A percentile compares a stretch with the other conserved stretches of the same genome.
These are phyloP conservation scores for Saccharomycopsis oosterbeekiorum DNA, from an alignment of 805 yeast genomes.

Conservation along the genomic window DNA sequence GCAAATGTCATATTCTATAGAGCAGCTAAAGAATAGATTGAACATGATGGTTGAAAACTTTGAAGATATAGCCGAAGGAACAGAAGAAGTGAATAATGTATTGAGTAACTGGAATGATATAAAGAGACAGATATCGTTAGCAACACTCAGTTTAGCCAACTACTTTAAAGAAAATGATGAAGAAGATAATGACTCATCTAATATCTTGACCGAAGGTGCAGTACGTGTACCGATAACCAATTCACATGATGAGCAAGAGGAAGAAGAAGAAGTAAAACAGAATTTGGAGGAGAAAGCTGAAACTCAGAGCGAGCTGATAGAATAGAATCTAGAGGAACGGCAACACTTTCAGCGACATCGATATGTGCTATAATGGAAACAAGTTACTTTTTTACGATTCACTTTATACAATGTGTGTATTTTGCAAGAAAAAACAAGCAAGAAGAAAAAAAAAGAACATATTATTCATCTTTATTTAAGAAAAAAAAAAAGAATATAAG, in stretches of 20 bases:
- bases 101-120: slow-evolving; percentile 60
- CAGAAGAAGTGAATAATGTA: slow-evolving; percentile 48
- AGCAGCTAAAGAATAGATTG: slow-evolving; percentile 14
- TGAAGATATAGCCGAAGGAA: slow-evolving; percentile 32
- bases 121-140: slow-evolving; percentile 49
- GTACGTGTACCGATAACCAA: slow-evolving; percentile 22
- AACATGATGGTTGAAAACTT: slow-evolving; percentile 10
- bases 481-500: neutral
- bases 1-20: slow-evolving; percentile 18
- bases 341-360: no score
- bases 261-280: no score
- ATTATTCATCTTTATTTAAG: neutral
- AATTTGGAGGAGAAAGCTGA: no score
- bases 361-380: no score
- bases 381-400: no score
- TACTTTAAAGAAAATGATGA: slow-evolving; percentile 26
- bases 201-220: slow-evolving; percentile 23
- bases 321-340: no score
- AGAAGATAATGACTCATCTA: slow-evolving; percentile 30
- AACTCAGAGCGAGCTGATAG: no score
- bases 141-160: slow-evolving; percentile 29
- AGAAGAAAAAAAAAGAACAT: slow-evolving; percentile 12
- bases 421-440: neutral
- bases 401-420: no score
- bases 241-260: neutral